phyloP scores from a whole-genome alignment of 2,329 filamentous ascomycete species.

The Monilinia laxa region DNA sequence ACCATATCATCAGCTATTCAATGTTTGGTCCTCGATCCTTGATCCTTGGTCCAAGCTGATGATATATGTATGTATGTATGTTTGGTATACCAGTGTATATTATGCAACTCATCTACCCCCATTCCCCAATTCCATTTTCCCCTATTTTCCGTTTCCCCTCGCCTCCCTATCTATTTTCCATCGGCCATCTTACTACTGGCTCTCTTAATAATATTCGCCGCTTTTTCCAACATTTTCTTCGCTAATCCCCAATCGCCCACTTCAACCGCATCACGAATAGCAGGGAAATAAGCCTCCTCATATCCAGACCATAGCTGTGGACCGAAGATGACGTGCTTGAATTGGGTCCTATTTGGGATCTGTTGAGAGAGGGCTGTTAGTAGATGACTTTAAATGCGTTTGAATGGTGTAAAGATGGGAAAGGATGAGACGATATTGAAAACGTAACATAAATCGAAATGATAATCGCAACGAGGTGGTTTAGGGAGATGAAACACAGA shows the following conservation, averaged over 20 bases:
- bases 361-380: slow-evolving; percentile 40
- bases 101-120: background rate
- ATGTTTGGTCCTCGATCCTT: background rate
- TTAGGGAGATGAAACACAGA: background rate
- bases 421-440: background rate
- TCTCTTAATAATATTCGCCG: slow-evolving; percentile 63
- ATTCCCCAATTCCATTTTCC: background rate
- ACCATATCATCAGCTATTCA: background rate
- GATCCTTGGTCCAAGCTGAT: background rate
- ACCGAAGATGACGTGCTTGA: slow-evolving; percentile 88
- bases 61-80: background rate
- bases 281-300: slow-evolving; percentile 71
- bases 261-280: slow-evolving; percentile 78
- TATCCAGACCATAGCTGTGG: slow-evolving; percentile 75
- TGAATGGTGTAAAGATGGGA: background rate
- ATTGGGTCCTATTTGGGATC: slow-evolving; percentile 86
- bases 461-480: background rate
- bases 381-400: background rate
- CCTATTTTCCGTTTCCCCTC: too few species aligned
- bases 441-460: background rate
- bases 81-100: background rate
- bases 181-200: slow-evolving; percentile 47
- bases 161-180: background rate
- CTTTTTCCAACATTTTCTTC: slow-evolving; percentile 67
- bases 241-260: slow-evolving; percentile 68